Evolutionary conservation across 768 basidiomycete genomes (phyloP).

Genomic region (Leccinum aurantiacum): DNA sequence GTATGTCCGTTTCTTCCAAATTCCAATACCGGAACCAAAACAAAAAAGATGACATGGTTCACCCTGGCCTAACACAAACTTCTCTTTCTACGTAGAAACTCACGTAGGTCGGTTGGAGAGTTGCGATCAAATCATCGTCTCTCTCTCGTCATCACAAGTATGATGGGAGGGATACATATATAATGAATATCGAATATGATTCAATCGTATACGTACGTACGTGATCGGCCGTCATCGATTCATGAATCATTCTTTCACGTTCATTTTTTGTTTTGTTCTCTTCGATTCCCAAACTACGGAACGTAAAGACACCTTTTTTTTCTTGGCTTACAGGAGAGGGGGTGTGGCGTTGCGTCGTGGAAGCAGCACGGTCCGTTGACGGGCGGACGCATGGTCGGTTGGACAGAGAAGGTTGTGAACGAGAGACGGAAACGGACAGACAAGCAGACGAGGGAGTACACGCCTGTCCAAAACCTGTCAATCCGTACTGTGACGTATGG

Average conservation of each 20-base stretch:
- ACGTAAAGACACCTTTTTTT: background rate
- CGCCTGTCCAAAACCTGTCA: background rate
- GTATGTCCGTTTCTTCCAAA: background rate
- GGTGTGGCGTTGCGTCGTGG: slow-evolving; percentile 12
- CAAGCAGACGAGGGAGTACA: background rate
- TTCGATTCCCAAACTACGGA: background rate
- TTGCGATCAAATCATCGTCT: no score
- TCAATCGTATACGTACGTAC: background rate
- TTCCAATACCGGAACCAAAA: background rate
- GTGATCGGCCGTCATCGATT: background rate
- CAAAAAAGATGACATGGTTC: no score
- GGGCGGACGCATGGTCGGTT: background rate
- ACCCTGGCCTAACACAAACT: no score
- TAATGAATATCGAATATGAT: no score
- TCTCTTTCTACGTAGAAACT: background rate
- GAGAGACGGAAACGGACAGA: background rate
- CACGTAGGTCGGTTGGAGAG: background rate
- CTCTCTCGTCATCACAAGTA: no score
- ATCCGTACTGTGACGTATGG: background rate
- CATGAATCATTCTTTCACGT: background rate
- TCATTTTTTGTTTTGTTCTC: background rate
- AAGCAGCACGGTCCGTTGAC: background rate
- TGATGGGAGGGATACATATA: no score
- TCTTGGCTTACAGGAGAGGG: background rate
- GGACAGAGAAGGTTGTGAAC: background rate